Base-by-base conservation (phyloP, 208 protist species). In the Leishmania tropica region DNA sequence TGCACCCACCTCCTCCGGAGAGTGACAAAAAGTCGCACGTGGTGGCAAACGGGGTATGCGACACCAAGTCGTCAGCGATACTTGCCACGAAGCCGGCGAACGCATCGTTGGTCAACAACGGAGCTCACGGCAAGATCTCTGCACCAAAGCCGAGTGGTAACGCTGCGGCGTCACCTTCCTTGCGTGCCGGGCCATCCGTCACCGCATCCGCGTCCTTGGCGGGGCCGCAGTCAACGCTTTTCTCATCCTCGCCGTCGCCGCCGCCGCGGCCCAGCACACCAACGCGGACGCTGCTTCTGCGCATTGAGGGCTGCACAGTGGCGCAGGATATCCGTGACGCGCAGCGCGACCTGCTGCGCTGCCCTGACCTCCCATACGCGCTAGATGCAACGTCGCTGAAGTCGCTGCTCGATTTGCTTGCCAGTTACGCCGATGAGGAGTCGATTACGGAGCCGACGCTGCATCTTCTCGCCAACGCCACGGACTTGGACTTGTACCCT, bases 261-360 rank as follows among this genome's bases (percentile, higher is more conserved):
- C 54, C 60, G 11, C 76, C 45, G 54, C 58, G 74, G n/a, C 76
- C 80, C 10, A 87, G 75, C 21, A 83, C 87, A 11, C 83, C 87
- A 3, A 88, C 90, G 21, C 85, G 83, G 24, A 96, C 90, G 65
- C 83, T 97, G 7, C 83, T 97, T n/a, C 75, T 93, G 19, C 94
- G 94, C 42, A 80, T 95, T 35, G 80, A 95, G 53, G 92, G 90
- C 2, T 97, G 94, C 84, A 90, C 86, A 35, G 88, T 97, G n/a
- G 83, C 88, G 42, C 94, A 97, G 80, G 94, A 97, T 83, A 83
- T 92, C 40, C 92, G 94, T 65, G 92, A 97, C 37, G 92, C 94
- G 11, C 79, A 96, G 62, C 85, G 79, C 17, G 89, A 92, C 51
- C 82, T 97, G 7, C 58, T 89, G 74, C 72, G 85, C 21, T 89